Base-by-base conservation (phyloP, 2,329 filamentous ascomycete species). In the Aspergillus phoenicis region DNA sequence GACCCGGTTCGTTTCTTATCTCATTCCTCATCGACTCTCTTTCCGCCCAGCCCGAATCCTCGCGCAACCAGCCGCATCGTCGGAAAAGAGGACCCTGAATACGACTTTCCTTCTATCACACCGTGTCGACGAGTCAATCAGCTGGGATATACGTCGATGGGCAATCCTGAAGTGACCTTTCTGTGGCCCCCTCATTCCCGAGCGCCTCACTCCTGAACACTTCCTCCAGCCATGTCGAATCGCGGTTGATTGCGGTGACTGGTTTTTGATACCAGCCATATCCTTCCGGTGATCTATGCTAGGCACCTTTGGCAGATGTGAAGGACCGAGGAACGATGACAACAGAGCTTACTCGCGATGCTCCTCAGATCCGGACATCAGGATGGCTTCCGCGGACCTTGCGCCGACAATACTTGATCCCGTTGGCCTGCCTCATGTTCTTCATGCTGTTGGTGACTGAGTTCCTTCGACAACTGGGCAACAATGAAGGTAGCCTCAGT, bases 371-470 rank as follows among this genome's bases (percentile, higher is more conserved):
- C n/a, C 52, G 33, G 39, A 51, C 24, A 41, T 49, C 58, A 41
- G 58, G 58, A 45, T 60, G 58, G 58, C 58, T 54, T 22, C 58
- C 58, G 17, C 43, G 45, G 15, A 60, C 58, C 5, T 38, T 60
- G 43, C 58, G 58, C 30, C 17, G 58, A 24, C 45, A 17, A n/a
- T 60, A 60, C 45, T 36, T 60, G 52, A 24, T 41, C 20, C 43
- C 45, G 30, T 22, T 60, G 52, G 52, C 52, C 22, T 33, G 52
- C 24, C 52, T 57, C 8, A 51, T 60, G 58, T 17, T 51, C 2
- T 24, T 47, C 28, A 60, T 60, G 52, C 10, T 56, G 17, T 28
- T 60, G 11, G 33, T 55, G 11, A 56, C 54, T 13, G 58, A 33
- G 48, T 52, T 28, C 2, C 47, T 60, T 15, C 52, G 52, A 17